Conservation (phyloP, 306 rosid species). For the Luffa acutangula region DNA sequence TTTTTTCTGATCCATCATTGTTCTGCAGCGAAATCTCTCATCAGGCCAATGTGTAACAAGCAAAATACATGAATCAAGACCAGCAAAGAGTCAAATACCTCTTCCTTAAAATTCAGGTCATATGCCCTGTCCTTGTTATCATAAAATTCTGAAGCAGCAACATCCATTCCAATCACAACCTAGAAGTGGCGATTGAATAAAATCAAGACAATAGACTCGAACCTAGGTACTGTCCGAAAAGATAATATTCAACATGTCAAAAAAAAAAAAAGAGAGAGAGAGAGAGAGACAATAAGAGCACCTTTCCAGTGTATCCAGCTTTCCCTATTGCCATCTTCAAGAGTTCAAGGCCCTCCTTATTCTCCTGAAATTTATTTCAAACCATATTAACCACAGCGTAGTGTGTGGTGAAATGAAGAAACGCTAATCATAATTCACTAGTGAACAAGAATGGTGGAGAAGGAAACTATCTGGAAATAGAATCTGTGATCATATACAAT, state of each 20-base stretch:
- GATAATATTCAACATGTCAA: neutral
- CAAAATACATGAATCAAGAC: neutral
- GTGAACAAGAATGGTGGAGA: neutral
- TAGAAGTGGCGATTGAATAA: slow-evolving; percentile 5
- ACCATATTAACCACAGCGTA: neutral
- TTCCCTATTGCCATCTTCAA: slow-evolving; percentile 79
- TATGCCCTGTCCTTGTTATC: slow-evolving; percentile 48
- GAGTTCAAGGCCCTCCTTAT: slow-evolving; percentile 92
- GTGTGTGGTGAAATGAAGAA: neutral
- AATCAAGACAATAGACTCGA: neutral
- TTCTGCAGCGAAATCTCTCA: slow-evolving; percentile 25
- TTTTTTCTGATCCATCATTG: slow-evolving; percentile 70
- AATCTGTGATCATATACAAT: neutral
- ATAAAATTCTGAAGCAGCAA: slow-evolving; percentile 93
- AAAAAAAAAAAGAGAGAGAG: slow-evolving; percentile 3
- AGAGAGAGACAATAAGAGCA: slow-evolving; percentile 15
- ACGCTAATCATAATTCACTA: neutral
- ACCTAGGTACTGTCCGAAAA: neutral
- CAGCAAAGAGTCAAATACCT: slow-evolving; percentile 28
- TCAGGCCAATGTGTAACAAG: neutral
- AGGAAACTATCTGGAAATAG: neutral
- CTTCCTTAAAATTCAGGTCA: slow-evolving; percentile 95
- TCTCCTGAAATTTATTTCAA: slow-evolving; percentile 39
- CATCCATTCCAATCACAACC: slow-evolving; percentile 99
- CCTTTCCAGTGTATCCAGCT: slow-evolving; percentile 94